phyloP scores from a whole-genome alignment of 805 yeast genomes.

The Suhomyces prunicola region DNA sequence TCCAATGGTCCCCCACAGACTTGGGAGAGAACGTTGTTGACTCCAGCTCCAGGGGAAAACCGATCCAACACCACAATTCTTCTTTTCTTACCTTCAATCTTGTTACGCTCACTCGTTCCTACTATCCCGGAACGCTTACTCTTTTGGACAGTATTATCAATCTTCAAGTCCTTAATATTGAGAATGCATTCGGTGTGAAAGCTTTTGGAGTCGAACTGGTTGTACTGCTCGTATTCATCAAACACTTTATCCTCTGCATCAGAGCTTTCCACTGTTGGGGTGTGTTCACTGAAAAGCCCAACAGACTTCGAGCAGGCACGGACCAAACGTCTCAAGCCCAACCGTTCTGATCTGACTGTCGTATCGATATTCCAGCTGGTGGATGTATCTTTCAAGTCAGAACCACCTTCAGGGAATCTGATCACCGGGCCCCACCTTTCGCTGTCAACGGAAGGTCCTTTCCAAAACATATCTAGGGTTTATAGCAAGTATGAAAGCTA shows the following conservation, averaged over 20 bases:
- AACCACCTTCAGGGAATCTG: background rate
- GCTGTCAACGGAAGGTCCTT: background rate
- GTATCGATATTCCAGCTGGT: background rate
- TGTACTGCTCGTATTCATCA: background rate
- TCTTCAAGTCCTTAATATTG: background rate
- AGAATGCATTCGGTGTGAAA: background rate
- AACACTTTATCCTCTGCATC: background rate
- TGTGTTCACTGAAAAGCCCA: background rate
- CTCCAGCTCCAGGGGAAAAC: constrained; percentile 43
- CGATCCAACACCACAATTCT: constrained; percentile 20
- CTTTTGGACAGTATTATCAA: background rate
- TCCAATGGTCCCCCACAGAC: constrained; percentile 72
- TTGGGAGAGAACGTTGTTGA: constrained; percentile 50
- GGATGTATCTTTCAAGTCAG: background rate
- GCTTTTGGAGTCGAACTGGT: background rate
- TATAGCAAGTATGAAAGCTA: background rate
- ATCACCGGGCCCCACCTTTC: background rate
- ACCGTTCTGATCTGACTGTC: constrained; percentile 1
- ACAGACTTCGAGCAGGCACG: constrained; percentile 4
- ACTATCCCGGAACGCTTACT: background rate
- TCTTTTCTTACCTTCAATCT: background rate
- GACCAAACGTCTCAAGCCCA: constrained; percentile 5
- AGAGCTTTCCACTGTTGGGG: background rate
- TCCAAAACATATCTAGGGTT: background rate
- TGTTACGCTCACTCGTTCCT: background rate